phyloP scores from a whole-genome alignment of 495 filamentous ascomycete genomes.

The Penicillium samsonianum region DNA sequence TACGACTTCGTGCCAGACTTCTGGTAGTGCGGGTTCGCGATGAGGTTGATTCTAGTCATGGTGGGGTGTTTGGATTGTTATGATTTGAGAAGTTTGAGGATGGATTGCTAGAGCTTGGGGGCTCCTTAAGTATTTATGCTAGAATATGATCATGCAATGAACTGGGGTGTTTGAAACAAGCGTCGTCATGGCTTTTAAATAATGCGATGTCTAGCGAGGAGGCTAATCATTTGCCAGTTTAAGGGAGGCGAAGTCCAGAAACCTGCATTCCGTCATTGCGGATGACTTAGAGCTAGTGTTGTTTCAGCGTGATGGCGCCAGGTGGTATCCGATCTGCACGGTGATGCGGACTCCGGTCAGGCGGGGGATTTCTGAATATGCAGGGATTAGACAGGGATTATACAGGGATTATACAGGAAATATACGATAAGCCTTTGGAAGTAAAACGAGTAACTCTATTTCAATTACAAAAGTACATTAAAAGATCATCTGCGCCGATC shows the following conservation, averaged over 20 bases:
- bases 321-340: constrained; percentile 27
- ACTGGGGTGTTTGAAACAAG: background rate
- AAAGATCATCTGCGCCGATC: constrained; percentile 28
- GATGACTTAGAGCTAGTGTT: constrained; percentile 15
- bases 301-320: constrained; percentile 11
- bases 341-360: constrained; percentile 10
- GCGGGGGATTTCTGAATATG: background rate
- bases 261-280: constrained; percentile 24
- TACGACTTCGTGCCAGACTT: constrained; percentile 72
- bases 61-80: constrained; percentile 18
- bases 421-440: constrained; percentile 22
- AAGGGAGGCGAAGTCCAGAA: background rate
- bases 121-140: background rate
- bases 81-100: constrained; percentile 20
- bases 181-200: background rate
- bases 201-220: background rate
- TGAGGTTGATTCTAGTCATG: constrained; percentile 49
- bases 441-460: constrained; percentile 22
- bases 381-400: background rate
- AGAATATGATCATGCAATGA: background rate
- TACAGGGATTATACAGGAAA: constrained; percentile 1
- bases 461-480: constrained; percentile 22
- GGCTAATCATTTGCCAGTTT: background rate
- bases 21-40: constrained; percentile 63
- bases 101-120: constrained; percentile 10